Conservation (phyloP, 176 grass and related monocot species). For the Raddia guianensis region DNA sequence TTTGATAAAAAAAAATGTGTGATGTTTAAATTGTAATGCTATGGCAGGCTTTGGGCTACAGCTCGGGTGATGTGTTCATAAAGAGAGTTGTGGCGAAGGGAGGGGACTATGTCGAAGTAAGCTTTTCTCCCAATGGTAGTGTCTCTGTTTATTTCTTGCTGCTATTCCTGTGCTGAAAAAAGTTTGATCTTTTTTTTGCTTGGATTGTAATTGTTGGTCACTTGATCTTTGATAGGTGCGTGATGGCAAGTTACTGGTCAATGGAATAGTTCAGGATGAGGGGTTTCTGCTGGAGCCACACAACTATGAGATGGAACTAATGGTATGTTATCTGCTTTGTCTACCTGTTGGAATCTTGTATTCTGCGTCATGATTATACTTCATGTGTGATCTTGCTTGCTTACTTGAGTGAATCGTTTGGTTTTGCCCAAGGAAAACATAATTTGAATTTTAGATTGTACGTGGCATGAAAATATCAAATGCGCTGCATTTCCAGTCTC, state of each 20-base stretch:
- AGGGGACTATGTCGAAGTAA: constrained; percentile 90
- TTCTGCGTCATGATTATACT: background rate
- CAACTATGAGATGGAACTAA: constrained; percentile 70
- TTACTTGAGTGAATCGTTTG: background rate
- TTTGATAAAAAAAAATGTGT: constrained; percentile 6
- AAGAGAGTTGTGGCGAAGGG: constrained; percentile 96
- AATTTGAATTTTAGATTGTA: background rate
- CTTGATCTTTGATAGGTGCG: constrained; percentile 59
- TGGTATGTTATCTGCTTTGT: constrained; percentile 54
- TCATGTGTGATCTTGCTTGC: background rate
- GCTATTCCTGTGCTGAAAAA: constrained; percentile 30
- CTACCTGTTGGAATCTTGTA: background rate
- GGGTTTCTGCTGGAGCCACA: constrained; percentile 83
- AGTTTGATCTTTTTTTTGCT: background rate
- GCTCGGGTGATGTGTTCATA: constrained; percentile 82
- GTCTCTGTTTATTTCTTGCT: constrained; percentile 7
- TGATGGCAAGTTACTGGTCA: constrained; percentile 86
- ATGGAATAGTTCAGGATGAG: constrained; percentile 76
- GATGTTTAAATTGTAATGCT: constrained; percentile 33
- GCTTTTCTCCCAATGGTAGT: constrained; percentile 51
- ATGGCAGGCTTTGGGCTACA: constrained; percentile 72
- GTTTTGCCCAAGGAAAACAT: constrained; percentile 3
- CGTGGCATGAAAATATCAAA: background rate
- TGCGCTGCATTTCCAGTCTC: background rate
- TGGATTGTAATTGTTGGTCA: constrained; percentile 23